Evolutionary conservation across 1,284 basidiomycete genomes (phyloP).

Genomic region (Irpex sp.): DNA sequence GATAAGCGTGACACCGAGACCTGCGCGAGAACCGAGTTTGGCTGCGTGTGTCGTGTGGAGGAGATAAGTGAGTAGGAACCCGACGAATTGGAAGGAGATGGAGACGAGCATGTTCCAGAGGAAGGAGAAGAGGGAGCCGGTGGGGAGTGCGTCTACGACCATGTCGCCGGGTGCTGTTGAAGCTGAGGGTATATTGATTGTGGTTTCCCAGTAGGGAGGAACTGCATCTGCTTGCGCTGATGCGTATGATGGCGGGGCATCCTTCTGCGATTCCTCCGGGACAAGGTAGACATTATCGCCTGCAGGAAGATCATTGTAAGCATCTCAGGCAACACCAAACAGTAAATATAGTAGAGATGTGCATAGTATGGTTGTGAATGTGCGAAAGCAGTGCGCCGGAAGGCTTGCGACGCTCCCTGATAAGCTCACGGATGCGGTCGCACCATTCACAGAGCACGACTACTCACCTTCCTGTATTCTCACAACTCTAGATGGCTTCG

Average conservation of each 20-base stretch:
- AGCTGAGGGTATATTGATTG: conserved; percentile 77
- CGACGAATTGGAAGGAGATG: conserved; percentile 96
- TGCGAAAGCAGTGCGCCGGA: neutral
- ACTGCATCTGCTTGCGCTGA: conserved; percentile 90
- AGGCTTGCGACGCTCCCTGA: neutral
- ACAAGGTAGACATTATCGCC: conserved; percentile 69
- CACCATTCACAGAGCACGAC: neutral
- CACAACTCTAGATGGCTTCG: conserved; percentile 70
- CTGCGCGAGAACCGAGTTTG: conserved; percentile 90
- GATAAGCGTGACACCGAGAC: conserved; percentile 92
- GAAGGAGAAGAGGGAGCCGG: conserved; percentile 82
- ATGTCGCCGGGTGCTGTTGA: conserved; percentile 51
- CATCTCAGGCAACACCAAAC: neutral
- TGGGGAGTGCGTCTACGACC: conserved; percentile 71
- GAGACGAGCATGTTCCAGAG: conserved; percentile 92
- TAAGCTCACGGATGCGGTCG: neutral
- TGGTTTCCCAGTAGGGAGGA: conserved; percentile 98
- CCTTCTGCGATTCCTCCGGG: conserved; percentile 76
- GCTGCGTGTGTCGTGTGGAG: conserved; percentile 94
- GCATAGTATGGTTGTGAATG: neutral
- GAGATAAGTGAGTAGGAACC: conserved; percentile 92
- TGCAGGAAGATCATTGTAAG: conserved; percentile 21
- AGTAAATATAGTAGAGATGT: neutral
- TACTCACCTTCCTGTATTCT: conserved; percentile 58
- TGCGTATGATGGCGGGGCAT: conserved; percentile 86